phyloP scores from a whole-genome alignment of 2,329 filamentous ascomycete species.

The Pseudogymnoascus sp. region DNA sequence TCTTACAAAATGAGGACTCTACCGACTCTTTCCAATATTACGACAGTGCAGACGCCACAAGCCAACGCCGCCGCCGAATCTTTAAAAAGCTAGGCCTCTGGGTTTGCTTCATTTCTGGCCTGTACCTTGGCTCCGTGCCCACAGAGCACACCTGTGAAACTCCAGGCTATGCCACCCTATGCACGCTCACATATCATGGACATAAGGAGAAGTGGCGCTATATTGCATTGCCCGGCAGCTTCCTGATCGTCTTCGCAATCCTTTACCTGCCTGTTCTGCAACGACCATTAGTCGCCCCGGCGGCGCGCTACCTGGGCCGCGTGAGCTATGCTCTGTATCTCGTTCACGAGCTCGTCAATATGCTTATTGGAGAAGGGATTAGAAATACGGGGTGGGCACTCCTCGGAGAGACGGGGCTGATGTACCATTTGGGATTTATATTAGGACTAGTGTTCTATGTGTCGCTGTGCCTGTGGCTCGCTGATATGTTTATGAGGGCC shows the following conservation, averaged over 20 bases:
- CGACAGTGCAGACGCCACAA: neutral
- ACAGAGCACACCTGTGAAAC: neutral
- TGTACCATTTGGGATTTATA: conserved; percentile 6
- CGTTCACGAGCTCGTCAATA: conserved; percentile 55
- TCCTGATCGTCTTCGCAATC: neutral
- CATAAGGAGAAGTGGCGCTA: neutral
- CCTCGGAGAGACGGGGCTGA: neutral
- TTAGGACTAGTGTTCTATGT: neutral
- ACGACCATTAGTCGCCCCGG: neutral
- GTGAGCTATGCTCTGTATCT: conserved; percentile 58
- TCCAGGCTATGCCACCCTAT: neutral
- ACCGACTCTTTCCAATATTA: neutral
- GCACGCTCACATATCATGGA: neutral
- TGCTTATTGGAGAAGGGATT: conserved; percentile 49
- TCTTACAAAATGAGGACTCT: neutral
- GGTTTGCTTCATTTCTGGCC: neutral
- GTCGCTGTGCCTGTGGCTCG: neutral
- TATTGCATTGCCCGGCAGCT: neutral
- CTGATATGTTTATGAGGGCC: conserved; percentile 6
- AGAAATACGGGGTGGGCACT: neutral
- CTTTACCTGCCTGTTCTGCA: neutral
- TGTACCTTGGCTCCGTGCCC: conserved; percentile 5
- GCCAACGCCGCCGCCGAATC: neutral
- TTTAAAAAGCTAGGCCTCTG: neutral
- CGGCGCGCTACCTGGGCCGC: conserved; percentile 49